These are phyloP conservation scores for Acacia pycnantha DNA, from an alignment of 331 rosid genomes.

Conservation along the genomic window DNA sequence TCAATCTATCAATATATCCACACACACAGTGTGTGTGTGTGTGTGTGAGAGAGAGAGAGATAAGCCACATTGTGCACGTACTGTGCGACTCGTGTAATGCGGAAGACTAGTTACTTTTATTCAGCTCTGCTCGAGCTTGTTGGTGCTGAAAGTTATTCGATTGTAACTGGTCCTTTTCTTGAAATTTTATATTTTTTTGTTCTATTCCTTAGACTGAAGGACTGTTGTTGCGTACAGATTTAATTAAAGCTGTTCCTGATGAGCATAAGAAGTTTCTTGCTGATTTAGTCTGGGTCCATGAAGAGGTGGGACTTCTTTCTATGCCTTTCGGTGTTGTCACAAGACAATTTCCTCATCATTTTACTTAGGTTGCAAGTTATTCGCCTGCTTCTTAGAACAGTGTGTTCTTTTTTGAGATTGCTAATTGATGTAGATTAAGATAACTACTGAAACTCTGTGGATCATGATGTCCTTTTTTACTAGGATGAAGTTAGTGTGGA, in stretches of 20 bases:
- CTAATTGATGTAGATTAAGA: conserved; percentile 16
- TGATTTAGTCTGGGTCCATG: conserved; percentile 88
- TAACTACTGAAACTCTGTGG: conserved; percentile 25
- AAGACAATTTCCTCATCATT: not conserved
- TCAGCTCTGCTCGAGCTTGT: not conserved
- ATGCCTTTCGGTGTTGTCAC: conserved; percentile 6
- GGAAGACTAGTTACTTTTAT: not conserved
- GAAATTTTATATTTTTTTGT: not conserved
- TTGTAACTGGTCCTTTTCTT: not conserved
- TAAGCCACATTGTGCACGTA: not conserved
- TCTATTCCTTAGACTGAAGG: conserved; percentile 19
- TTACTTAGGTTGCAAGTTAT: not conserved
- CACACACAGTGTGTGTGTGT: not conserved
- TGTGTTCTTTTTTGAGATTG: conserved; percentile 11
- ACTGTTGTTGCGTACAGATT: conserved; percentile 52
- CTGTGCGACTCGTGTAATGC: not conserved
- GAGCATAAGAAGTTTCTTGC: conserved; percentile 90
- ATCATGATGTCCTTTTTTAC: conserved; percentile 26
- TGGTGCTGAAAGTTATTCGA: not conserved
- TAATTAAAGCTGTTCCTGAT: conserved; percentile 92
- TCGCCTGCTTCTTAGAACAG: not conserved
- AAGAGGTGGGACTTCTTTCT: conserved; percentile 61
- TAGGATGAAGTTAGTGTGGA: conserved; percentile 76
- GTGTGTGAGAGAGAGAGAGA: too few species aligned
- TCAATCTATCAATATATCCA: not conserved